Base-by-base conservation (phyloP, 371 early-diverging fungal genomes). In the Blakeslea trispora region DNA sequence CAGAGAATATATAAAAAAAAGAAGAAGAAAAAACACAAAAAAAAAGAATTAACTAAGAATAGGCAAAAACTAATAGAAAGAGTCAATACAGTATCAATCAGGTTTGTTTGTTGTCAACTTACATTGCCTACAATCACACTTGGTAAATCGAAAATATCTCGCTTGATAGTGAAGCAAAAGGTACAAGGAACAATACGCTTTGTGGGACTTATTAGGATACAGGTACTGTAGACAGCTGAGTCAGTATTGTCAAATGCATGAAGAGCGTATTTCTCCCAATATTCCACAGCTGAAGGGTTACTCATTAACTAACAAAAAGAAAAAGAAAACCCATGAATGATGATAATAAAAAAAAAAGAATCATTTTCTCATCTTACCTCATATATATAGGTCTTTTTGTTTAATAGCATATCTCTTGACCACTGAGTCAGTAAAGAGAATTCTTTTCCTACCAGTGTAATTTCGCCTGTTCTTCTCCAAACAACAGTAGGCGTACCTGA, bases 401-500 rank as follows among this genome's bases (percentile, higher is more conserved):
- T 77, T 17, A 92, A 59, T 34, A 94, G 74, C 61, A 83, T 78
- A 40, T 92, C 90, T 21, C 82, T 80, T 49, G 85, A 69, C 96
- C 95, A 94, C 54, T 86, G 86, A 2, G 94, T 94, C 65, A 95
- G 61, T 21, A 93, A 69, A 2, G 89, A 88, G 69, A 95, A 95
- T 64, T 94, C 94, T 59, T 92, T 93, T 55, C 96, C 94, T 7
- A 94, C 93, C 32, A 93, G 66, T 0, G 87, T 86, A 45, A 95
- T 92, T 68, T 93, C 93, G 43, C 96, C 96, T 1, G 94, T 91
- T 10, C 93, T 82, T 44, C 96, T 83, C 95, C 96, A 95, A 37
- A 95, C 90, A 21, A 91, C 94, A 3, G 92, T 92, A 9, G 95
- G 96, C 39, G 96, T 94, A 34, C 94, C 95, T 19, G 93, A 90